Base-by-base conservation (phyloP, 345 rosid species). In the Citrus reticulata region DNA sequence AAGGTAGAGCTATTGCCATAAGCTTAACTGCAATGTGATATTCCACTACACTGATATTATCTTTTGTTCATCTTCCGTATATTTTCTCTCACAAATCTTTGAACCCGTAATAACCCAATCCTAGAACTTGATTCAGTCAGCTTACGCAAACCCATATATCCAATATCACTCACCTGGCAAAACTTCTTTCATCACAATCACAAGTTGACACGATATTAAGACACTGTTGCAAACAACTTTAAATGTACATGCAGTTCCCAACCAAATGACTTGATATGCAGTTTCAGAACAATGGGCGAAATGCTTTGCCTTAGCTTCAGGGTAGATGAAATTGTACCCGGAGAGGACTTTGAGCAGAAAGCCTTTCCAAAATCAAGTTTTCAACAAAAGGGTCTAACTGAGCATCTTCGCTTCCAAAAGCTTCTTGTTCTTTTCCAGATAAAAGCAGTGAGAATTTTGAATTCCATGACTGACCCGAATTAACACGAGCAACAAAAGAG, bases 281-380 rank as follows among this genome's bases (percentile, higher is more conserved):
- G 39, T 30, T 75, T 39, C 68, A 32, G 62, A 30, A 58, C 42
- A 54, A 19, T 59, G 4, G 10, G 7, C 37, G 19, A 24, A 55
- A 39, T 55, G 39, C 67, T 17, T 13, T 32, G 51, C 64, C 46
- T 42, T 32, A 74, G 39, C 59, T 62, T 74, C 42, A 62, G 40
- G 14, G 30, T 68, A 57, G 68, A 65, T 19, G 75, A 42, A 72
- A 54, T 68, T 88, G 82, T 91, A 95, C 98, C 86, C 95, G 92
- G 72, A 95, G 90, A 27, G 99, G 96, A 91, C 97, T 91, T 82
- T 95, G 99, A 71, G 85, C 91, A 83, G 99, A 91, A 80, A 95
- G 97, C 77, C 97, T 91, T 88, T 95, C 99, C 90, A 95, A 80
- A 83, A 95, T 94, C 80, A 92, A 92, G 83, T 93, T 95, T 86